phyloP scores from a whole-genome alignment of 2,329 filamentous ascomycete genomes.

The Stagonosporopsis tanaceti region DNA sequence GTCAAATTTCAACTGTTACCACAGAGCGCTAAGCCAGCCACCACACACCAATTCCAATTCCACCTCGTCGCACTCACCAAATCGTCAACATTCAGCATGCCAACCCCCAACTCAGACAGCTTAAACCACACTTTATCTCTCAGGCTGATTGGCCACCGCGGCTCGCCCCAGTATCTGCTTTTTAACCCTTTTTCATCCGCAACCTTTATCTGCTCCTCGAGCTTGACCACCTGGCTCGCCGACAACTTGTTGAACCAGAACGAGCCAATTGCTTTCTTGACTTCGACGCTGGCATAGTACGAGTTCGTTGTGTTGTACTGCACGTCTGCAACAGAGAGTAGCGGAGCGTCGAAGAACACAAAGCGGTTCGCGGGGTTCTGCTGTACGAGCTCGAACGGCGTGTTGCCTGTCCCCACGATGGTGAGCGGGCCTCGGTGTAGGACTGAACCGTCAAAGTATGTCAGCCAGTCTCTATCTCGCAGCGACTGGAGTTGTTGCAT shows the following conservation, averaged over 20 bases:
- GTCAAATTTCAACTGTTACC: constrained; percentile 25
- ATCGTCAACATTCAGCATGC: constrained; percentile 37
- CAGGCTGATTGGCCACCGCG: constrained; percentile 34
- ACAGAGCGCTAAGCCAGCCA: constrained; percentile 37
- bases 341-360: constrained; percentile 72
- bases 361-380: constrained; percentile 65
- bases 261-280: constrained; percentile 32
- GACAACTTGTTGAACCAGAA: constrained; percentile 25
- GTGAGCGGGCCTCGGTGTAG: constrained; percentile 68
- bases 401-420: constrained; percentile 72
- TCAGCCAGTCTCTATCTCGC: constrained; percentile 62
- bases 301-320: constrained; percentile 38
- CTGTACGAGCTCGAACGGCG: constrained; percentile 65
- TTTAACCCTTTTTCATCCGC: neutral
- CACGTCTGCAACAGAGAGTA: constrained; percentile 51
- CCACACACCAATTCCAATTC: constrained; percentile 40
- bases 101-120: constrained; percentile 25
- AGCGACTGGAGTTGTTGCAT: constrained; percentile 66
- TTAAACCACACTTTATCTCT: constrained; percentile 33
- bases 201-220: constrained; percentile 32
- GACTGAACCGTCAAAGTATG: constrained; percentile 57
- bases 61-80: constrained; percentile 32
- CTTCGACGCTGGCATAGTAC: constrained; percentile 35
- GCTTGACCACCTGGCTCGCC: constrained; percentile 21
- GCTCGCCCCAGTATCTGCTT: constrained; percentile 36